phyloP scores from a whole-genome alignment of 495 filamentous ascomycete species.

The Podospora appendiculata region DNA sequence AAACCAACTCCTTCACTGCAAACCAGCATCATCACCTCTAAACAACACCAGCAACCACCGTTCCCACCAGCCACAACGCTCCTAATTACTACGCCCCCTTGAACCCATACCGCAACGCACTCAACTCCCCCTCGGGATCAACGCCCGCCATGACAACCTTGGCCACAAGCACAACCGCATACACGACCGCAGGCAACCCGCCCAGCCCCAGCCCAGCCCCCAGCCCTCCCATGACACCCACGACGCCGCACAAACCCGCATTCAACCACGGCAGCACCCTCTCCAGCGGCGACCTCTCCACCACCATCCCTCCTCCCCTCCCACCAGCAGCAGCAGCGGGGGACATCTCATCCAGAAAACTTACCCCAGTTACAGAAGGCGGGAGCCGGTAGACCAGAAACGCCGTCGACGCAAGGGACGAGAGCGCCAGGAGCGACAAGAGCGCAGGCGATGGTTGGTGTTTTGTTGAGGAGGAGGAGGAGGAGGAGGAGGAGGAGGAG shows the following conservation, averaged over 20 bases:
- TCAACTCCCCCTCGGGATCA: slow-evolving; percentile 46
- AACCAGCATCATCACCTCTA: no score
- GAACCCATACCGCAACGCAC: slow-evolving; percentile 46
- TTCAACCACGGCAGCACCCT: slow-evolving; percentile 43
- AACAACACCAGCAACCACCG: no score
- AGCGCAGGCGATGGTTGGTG: slow-evolving; percentile 13
- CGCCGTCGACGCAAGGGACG: slow-evolving; percentile 52
- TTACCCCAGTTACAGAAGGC: slow-evolving; percentile 28
- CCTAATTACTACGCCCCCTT: slow-evolving; percentile 56
- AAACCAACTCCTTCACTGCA: no score
- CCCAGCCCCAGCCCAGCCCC: slow-evolving; percentile 17
- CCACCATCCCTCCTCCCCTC: not conserved
- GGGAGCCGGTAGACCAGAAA: slow-evolving; percentile 39
- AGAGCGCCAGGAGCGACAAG: slow-evolving; percentile 47
- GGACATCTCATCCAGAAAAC: slow-evolving; percentile 21
- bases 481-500: slow-evolving; percentile 29
- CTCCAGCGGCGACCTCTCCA: slow-evolving; percentile 26
- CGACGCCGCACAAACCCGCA: slow-evolving; percentile 29
- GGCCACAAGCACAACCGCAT: slow-evolving; percentile 38
- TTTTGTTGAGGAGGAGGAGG: slow-evolving; percentile 12
- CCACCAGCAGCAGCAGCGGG: not conserved
- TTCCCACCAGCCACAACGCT: not conserved
- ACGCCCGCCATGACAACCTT: slow-evolving; percentile 48
- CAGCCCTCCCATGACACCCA: slow-evolving; percentile 26
- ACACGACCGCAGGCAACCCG: slow-evolving; percentile 35